Percentiles rank a stretch among this genome's conserved stretches.
phyloP scores from a whole-genome alignment of 2,329 filamentous ascomycete species.

The Teratosphaeria gauchensis region DNA sequence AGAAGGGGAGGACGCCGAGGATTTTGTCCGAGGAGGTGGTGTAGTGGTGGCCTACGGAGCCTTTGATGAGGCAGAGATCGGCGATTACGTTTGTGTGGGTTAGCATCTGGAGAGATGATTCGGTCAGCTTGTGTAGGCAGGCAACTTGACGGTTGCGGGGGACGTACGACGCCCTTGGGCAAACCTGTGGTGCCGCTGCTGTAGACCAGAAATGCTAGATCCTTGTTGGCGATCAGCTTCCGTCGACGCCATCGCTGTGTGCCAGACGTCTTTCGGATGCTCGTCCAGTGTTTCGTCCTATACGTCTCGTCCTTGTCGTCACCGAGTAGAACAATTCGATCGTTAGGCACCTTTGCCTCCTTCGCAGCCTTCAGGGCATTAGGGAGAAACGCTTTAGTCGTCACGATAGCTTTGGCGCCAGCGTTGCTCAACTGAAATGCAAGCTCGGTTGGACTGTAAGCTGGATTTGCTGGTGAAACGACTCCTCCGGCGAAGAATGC shows the following conservation, averaged over 20 bases:
- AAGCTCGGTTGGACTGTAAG: slow-evolving; percentile 74
- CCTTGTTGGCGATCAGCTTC: slow-evolving; percentile 56
- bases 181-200: slow-evolving; percentile 76
- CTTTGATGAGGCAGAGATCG: slow-evolving; percentile 46
- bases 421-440: slow-evolving; percentile 75
- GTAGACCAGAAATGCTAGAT: slow-evolving; percentile 78
- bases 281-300: slow-evolving; percentile 60
- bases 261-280: slow-evolving; percentile 55
- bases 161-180: slow-evolving; percentile 68
- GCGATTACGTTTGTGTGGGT: slow-evolving; percentile 74
- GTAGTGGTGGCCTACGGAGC: slow-evolving; percentile 44
- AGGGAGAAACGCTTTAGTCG: slow-evolving; percentile 55
- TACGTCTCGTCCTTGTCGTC: slow-evolving; percentile 51
- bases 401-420: slow-evolving; percentile 62
- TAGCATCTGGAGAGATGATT: slow-evolving; percentile 53
- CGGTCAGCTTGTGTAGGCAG: slow-evolving; percentile 57
- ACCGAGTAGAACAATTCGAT: slow-evolving; percentile 68
- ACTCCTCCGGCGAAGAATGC: slow-evolving; percentile 73
- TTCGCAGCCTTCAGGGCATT: slow-evolving; percentile 60
- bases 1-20: slow-evolving; percentile 75
- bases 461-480: slow-evolving; percentile 76
- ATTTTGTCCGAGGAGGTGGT: slow-evolving; percentile 41
- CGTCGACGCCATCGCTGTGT: slow-evolving; percentile 49
- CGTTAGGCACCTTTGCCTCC: slow-evolving; percentile 57
- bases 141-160: slow-evolving; percentile 52